Base-by-base conservation (phyloP, 441 rosid species). In the Gossypium aridum region DNA sequence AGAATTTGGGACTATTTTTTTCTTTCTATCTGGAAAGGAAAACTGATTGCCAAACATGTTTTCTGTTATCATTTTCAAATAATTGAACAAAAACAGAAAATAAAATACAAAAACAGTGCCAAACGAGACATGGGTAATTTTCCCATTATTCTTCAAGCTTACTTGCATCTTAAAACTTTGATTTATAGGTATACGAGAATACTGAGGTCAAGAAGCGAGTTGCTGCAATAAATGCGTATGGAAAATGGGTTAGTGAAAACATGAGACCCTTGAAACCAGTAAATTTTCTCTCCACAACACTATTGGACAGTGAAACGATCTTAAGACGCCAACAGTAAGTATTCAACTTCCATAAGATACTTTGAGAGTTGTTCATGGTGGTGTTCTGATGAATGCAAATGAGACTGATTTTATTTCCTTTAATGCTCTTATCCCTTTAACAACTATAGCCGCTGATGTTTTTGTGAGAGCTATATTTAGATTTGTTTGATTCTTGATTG, bases 261-360 rank as follows among this genome's bases (percentile, higher is more conserved):
- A 72, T 86, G 80, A 85, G 92, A 74, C 82, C 88, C 81, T 80
- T 93, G 83, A 92, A 93, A 81, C 90, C 92, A 63, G 85, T 71
- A 68, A 91, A 87, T 53, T 92, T 90, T 83, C 86, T 85, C 70
- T 86, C 99, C 6, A 64, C 92, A 73, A 85, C 91, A 71, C 81
- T 82, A 70, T 80, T 91, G 90, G 99, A 96, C 78, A 89, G 86
- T 81, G 98, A 90, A 82, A 88, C 85, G 71, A 92, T 86, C 83
- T 74, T 96, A 82, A 89, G 93, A 81, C 86, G 85, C 78, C 99
- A 96, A 80, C 99, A 93, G 99, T 96, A 90, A 88, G 90, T 67
- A 39, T 74, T 64, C 49, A 53, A 16, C 75, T 82, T 81, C 66
- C 34, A 67, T 39, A 45, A 47, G 61, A 61, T 49, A 62, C 26